Conservation (phyloP, 306 rosid genomes). For the Quercus aquifolioides region DNA sequence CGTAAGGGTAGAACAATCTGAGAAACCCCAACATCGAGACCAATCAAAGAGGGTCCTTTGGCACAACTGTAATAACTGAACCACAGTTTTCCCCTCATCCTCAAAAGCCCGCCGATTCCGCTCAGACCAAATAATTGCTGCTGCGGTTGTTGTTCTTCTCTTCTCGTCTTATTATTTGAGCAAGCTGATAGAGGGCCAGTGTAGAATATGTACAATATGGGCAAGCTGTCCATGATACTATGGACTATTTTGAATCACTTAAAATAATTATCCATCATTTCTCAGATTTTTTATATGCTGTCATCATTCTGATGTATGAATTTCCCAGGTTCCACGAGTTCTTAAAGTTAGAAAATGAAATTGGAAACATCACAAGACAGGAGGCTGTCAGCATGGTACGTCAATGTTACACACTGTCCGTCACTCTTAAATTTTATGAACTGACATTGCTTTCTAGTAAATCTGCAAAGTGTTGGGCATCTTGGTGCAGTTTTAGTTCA, state of each 20-base stretch:
- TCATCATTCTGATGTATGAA: slow-evolving; percentile 10
- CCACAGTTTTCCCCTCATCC: too few relatives aligned
- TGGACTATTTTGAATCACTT: slow-evolving; percentile 10
- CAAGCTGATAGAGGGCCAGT: background rate
- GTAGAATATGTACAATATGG: background rate
- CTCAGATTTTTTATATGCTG: background rate
- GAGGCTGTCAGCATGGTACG: slow-evolving; percentile 99
- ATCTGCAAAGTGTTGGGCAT: slow-evolving; percentile 2
- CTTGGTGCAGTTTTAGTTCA: slow-evolving; percentile 16
- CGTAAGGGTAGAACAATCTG: too few relatives aligned
- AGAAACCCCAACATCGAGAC: too few relatives aligned
- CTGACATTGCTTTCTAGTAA: slow-evolving; percentile 2
- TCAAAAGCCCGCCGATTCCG: too few relatives aligned
- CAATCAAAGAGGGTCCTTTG: too few relatives aligned
- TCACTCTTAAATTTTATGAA: slow-evolving; percentile 12
- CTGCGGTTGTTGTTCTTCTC: too few relatives aligned
- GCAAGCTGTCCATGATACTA: slow-evolving; percentile 16
- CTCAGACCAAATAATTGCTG: too few relatives aligned
- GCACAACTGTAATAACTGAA: too few relatives aligned
- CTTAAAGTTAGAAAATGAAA: slow-evolving; percentile 96
- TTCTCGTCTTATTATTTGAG: too few relatives aligned
- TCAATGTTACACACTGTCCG: slow-evolving; percentile 22
- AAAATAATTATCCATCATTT: background rate
- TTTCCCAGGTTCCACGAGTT: slow-evolving; percentile 88
- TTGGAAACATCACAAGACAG: slow-evolving; percentile 97